Conservation (phyloP, 2,329 filamentous ascomycete genomes). For the Dichotomopilus funicola region DNA sequence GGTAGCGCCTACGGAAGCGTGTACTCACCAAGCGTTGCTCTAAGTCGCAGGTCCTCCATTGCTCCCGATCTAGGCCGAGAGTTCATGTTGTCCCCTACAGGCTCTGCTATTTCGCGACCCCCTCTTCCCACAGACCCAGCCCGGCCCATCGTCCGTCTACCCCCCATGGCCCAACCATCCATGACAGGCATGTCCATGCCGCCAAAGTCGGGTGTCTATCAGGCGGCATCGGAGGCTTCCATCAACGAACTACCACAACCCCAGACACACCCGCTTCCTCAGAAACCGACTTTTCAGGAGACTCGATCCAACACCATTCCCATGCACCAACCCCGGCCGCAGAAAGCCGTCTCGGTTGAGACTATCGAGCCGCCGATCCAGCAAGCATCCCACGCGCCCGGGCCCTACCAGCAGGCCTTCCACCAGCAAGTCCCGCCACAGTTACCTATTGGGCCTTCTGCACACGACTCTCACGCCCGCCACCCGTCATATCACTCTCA, state of each 20-base stretch:
- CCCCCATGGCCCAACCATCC: conserved; percentile 47
- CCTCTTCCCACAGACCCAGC: conserved; percentile 53
- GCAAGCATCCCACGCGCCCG: conserved; percentile 43
- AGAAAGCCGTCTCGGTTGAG: conserved; percentile 88
- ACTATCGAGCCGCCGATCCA: conserved; percentile 78
- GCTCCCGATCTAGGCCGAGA: conserved; percentile 62
- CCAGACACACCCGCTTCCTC: conserved; percentile 52
- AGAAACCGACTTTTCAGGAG: conserved; percentile 53
- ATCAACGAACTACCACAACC: conserved; percentile 50
- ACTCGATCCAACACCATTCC: conserved; percentile 49
- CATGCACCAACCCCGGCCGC: conserved; percentile 91
- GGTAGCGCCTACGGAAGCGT: conserved; percentile 62
- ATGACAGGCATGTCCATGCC: conserved; percentile 22
- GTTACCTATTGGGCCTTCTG: conserved; percentile 50
- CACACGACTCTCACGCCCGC: conserved; percentile 54
- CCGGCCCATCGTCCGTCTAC: conserved; percentile 76
- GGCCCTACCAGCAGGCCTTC: conserved; percentile 70
- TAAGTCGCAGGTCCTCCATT: conserved; percentile 82
- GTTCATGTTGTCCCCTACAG: conserved; percentile 71
- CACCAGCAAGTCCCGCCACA: conserved; percentile 88
- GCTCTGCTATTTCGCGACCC: conserved; percentile 66
- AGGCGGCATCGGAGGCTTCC: conserved; percentile 30
- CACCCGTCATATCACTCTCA: conserved; percentile 66
- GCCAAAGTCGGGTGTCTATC: conserved; percentile 20
- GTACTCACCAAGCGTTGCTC: conserved; percentile 80